phyloP scores from a whole-genome alignment of 441 rosid species.

The Corymbia citriodora region DNA sequence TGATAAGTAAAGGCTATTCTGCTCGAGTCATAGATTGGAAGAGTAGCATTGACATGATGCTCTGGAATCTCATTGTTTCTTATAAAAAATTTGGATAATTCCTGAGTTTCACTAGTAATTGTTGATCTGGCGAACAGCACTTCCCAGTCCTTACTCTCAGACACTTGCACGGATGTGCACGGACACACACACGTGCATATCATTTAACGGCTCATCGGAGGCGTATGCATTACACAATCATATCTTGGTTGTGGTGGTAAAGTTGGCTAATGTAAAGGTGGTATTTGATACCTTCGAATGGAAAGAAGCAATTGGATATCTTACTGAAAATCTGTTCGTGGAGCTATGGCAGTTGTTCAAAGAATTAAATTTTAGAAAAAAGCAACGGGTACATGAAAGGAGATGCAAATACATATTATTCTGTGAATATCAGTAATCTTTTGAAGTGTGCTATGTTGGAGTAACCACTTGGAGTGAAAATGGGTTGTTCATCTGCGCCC shows the following conservation, averaged over 20 bases:
- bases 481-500: background rate
- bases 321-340: background rate
- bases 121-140: background rate
- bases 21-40: conserved; percentile 1
- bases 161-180: background rate
- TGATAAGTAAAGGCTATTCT: background rate
- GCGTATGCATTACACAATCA: background rate
- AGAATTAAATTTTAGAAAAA: background rate
- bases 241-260: background rate
- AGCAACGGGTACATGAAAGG: background rate
- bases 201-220: background rate
- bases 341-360: background rate
- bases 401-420: background rate
- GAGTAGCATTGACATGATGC: background rate
- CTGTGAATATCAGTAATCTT: background rate
- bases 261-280: background rate
- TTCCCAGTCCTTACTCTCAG: background rate
- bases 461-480: background rate
- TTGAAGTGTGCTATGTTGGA: background rate
- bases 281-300: background rate
- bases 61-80: background rate
- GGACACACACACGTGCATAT: background rate
- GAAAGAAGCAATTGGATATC: background rate
- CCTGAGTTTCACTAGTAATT: background rate
- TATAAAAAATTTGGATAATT: background rate